Base-by-base conservation (phyloP, 108 stramenopile genomes). In the Nitzschia sp. region DNA sequence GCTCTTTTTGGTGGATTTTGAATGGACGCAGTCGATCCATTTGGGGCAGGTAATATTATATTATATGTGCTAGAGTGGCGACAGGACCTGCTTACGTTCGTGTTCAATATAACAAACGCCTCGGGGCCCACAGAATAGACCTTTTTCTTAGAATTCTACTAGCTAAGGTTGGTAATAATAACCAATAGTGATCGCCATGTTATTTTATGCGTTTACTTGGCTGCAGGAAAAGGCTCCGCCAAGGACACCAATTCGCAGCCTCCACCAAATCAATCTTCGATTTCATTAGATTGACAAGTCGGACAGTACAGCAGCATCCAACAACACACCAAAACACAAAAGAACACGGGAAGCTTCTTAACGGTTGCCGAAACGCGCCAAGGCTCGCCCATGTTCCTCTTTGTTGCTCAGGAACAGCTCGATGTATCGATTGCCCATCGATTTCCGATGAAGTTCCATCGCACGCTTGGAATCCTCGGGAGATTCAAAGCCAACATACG, bases 401-500 rank as follows among this genome's bases (percentile, higher is more conserved):
- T 92, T 93, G 78, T 95, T 93, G 72, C 94, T 96, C 30, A 93
- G 86, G 80, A 98, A 98, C 53, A 98, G 84, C 79, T 98, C 97
- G 46, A 98, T 90, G 82, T 98, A 96, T 17, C 97, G 85, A 61
- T 82, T 87, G 21, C 97, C 97, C 79, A 96, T 89, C 32, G 82
- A 90, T 72, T 90, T 91, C 25, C 94, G 82, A 66, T 94, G 90
- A 58, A 91, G 75, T 33, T 78, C 78, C 94, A 93, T 95, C 18
- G 90, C 94, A 24, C 62, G 78, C 77, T 91, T 85, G 2, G 95
- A 85, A 32, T 92, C 92, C n/a, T 88, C 87, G 13, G 87, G 79
- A 51, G 85, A 77, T 42, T 78, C 74, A 73, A 97, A 95, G 26
- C 84, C 89, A 45, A 96, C 85, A 64, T 95, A 97, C 26, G 90